Percentiles rank a stretch among this genome's conserved stretches.
Conservation (phyloP, 192 early-diverging fungal species). For the Powellomyces hirtus region DNA sequence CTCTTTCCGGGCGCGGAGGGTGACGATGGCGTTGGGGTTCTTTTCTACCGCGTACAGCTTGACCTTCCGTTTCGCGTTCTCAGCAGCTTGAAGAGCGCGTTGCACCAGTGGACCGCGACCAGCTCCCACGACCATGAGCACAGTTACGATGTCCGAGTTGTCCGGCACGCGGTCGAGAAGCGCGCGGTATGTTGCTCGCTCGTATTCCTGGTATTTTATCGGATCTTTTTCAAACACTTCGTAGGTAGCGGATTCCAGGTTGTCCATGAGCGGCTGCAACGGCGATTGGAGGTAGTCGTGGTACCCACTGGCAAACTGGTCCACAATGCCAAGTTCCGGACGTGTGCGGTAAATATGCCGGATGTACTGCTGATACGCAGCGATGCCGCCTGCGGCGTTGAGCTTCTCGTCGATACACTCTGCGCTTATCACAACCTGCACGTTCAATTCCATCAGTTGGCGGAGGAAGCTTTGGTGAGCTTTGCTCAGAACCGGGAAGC, state of each 20-base stretch:
- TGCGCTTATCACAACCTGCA: conserved; percentile 41
- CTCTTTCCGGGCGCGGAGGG: conserved; percentile 72
- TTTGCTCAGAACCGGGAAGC: conserved; percentile 86
- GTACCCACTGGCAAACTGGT: conserved; percentile 79
- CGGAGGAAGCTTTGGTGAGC: conserved; percentile 68
- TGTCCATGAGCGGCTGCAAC: conserved; percentile 90
- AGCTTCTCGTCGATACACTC: conserved; percentile 14
- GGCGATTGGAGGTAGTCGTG: conserved; percentile 79
- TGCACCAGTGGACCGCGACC: conserved; percentile 94
- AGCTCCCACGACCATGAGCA: conserved; percentile 92
- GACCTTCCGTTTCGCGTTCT: conserved; percentile 56
- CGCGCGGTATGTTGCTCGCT: conserved; percentile 49
- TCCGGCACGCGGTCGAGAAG: conserved; percentile 36
- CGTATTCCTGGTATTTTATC: conserved; percentile 91
- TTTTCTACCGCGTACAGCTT: conserved; percentile 89
- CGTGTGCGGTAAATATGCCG: conserved; percentile 66
- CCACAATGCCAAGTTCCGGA: conserved; percentile 59
- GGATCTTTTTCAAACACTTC: conserved; percentile 95
- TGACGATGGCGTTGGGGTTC: conserved; percentile 93
- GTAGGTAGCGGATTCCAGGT: conserved; percentile 91
- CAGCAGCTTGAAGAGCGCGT: conserved; percentile 77
- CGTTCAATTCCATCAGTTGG: conserved; percentile 43
- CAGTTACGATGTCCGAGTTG: conserved; percentile 25
- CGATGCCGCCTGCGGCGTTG: conserved; percentile 42
- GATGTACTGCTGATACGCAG: conserved; percentile 76